phyloP scores from a whole-genome alignment of 345 rosid genomes.

The Camelina neglecta region DNA sequence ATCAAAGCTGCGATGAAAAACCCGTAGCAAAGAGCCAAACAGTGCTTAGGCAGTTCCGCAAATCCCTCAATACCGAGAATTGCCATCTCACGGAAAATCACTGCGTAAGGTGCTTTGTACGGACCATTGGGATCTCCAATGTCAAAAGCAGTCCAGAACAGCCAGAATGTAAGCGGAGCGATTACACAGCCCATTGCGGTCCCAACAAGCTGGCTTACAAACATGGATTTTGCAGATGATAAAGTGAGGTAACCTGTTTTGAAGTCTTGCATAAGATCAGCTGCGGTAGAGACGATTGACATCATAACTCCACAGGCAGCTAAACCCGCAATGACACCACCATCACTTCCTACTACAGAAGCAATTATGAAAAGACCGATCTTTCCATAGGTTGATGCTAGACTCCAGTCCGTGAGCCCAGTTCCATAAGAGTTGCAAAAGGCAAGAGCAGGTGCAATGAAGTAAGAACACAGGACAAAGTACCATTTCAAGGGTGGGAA shows the following conservation, averaged over 20 bases:
- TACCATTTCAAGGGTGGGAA: slow-evolving; percentile 92
- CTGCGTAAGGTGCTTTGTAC: slow-evolving; percentile 88
- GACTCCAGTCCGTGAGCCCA: slow-evolving; percentile 86
- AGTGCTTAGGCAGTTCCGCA: slow-evolving; percentile 79
- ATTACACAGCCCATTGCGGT: slow-evolving; percentile 94
- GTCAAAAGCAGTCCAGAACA: slow-evolving; percentile 87
- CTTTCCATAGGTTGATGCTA: slow-evolving; percentile 88
- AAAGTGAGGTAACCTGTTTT: slow-evolving; percentile 87
- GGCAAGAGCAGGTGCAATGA: slow-evolving; percentile 91
- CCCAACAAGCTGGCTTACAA: slow-evolving; percentile 81
- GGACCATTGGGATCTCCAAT: slow-evolving; percentile 87
- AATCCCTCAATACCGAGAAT: slow-evolving; percentile 81
- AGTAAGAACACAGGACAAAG: slow-evolving; percentile 73
- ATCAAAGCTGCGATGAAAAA: slow-evolving; percentile 68
- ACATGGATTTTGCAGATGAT: slow-evolving; percentile 93
- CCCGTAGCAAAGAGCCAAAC: slow-evolving; percentile 73
- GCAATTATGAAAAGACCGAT: slow-evolving; percentile 90
- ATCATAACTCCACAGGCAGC: slow-evolving; percentile 93
- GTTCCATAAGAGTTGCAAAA: slow-evolving; percentile 92
- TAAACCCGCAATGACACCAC: slow-evolving; percentile 89
- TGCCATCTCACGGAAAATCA: slow-evolving; percentile 88
- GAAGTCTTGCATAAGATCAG: slow-evolving; percentile 97
- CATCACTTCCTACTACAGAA: slow-evolving; percentile 73
- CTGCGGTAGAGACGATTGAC: slow-evolving; percentile 91
- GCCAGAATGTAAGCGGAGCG: slow-evolving; percentile 89